Evolutionary conservation across 2,329 filamentous ascomycete genomes (phyloP), one percentile per base, ranked within the genome.

Genomic region (Coniella lustricola): DNA sequence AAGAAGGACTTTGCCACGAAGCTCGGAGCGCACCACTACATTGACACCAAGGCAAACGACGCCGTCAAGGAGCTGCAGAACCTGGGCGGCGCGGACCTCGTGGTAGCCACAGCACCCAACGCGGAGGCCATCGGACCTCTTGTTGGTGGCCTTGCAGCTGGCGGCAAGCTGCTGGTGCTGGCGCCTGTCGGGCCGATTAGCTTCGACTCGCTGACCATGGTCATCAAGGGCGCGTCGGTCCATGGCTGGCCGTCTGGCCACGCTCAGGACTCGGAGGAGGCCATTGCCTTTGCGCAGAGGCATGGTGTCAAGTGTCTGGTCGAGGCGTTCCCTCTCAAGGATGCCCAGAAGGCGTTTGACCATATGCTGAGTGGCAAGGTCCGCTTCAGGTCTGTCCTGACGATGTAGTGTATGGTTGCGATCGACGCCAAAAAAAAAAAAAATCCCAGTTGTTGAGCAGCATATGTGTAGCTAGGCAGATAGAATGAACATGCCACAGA

Each of bases 1-100:
- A 91, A 91, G 72, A 76, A 75, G 52, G 75, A 80, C 0, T 86
- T 90, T 58, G 84, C 85, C 0, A 62, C 67, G 50, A 61, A 74
- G 57, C 68, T 87, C 2, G 82, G 83, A 31, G 83, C 82, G 0
- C 70, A 69, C 38, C 77, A 78, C 57, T 74, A 82, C 59, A 75
- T 84, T 43, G 76, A 82, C 57, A 73, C 78, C 47, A 73, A 70
- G 54, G 68, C 69, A 34, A 67, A 72, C 21, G 74, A 82, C 38
- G 64, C 71, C 0, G 68, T 63, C 2, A 64, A 67, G 40, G 71
- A 71, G 48, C 67, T 85, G 31, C 65, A 62, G 51, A 72, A 74
- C 54, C 64, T 84, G 14, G 81, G 81, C 8, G 81, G 82, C 18
- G 82, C 82, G 0, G 68, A 70, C 7, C 64, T 82, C 46, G 76